Evolutionary conservation across 371 early-diverging fungal species (phyloP).

Genomic region (Apophysomyces variabilis): DNA sequence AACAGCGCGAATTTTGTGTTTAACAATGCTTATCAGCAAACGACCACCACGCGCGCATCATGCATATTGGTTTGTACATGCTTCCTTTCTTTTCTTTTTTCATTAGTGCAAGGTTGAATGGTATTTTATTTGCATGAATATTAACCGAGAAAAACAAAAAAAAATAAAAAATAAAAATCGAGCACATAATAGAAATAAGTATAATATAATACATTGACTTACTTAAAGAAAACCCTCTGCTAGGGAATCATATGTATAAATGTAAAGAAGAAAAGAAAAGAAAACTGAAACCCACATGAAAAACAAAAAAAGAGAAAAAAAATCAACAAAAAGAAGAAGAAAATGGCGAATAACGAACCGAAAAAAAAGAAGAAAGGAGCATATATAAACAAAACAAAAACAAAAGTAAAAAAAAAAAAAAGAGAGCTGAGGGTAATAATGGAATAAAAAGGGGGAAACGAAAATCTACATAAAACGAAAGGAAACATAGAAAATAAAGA

Average conservation of each 20-base stretch:
- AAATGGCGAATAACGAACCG: neutral
- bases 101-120: neutral
- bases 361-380: neutral
- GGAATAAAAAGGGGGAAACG: neutral
- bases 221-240: too few species aligned
- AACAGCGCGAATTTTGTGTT: too few species aligned
- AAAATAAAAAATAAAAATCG: neutral
- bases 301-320: neutral
- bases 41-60: neutral
- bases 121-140: neutral
- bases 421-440: neutral
- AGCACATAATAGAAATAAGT: neutral
- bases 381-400: neutral
- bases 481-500: neutral
- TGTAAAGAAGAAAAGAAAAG: neutral
- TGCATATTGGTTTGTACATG: neutral
- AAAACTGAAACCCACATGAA: constrained; percentile 6
- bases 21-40: neutral
- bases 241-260: neutral
- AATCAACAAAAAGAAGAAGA: neutral
- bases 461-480: neutral
- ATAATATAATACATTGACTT: neutral
- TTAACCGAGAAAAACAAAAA: neutral
- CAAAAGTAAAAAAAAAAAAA: neutral
- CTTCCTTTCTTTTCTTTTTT: neutral